phyloP scores from a whole-genome alignment of 2,329 filamentous ascomycete species.

The Pyrenochaeta sp. region DNA sequence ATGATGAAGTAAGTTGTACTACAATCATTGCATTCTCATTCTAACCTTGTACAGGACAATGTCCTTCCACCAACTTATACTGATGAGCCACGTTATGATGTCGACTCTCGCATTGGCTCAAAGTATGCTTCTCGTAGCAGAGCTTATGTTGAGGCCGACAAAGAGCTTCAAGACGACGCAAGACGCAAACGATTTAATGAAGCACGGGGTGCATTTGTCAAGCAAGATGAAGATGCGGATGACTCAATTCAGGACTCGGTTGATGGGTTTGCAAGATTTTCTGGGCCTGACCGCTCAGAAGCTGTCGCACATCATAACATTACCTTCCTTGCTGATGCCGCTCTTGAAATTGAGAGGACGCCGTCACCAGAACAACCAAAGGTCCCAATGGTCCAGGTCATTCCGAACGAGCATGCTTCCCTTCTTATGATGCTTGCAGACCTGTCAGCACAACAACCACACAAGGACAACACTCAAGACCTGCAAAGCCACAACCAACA shows the following conservation, averaged over 20 bases:
- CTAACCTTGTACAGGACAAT: slow-evolving; percentile 36
- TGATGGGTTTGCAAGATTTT: slow-evolving; percentile 53
- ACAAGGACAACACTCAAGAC: slow-evolving; percentile 4
- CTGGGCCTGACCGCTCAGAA: slow-evolving; percentile 51
- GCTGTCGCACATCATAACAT: slow-evolving; percentile 51
- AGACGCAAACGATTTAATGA: slow-evolving; percentile 33
- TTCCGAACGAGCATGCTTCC: slow-evolving; percentile 54
- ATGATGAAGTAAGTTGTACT: slow-evolving; percentile 48
- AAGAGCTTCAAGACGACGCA: slow-evolving; percentile 42
- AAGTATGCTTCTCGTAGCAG: slow-evolving; percentile 53
- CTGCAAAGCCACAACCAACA: slow-evolving; percentile 7
- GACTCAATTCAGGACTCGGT: slow-evolving; percentile 38
- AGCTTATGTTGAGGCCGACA: slow-evolving; percentile 51
- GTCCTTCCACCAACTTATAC: slow-evolving; percentile 43
- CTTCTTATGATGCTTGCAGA: slow-evolving; percentile 51
- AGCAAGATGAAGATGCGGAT: slow-evolving; percentile 42
- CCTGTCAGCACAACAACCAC: slow-evolving; percentile 39
- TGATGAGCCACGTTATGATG: slow-evolving; percentile 32
- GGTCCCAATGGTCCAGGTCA: slow-evolving; percentile 23
- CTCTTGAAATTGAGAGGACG: slow-evolving; percentile 46
- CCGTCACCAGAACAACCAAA: slow-evolving; percentile 23
- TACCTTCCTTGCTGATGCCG: slow-evolving; percentile 42
- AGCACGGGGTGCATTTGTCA: slow-evolving; percentile 33
- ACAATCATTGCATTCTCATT: background rate
- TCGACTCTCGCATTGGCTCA: slow-evolving; percentile 39